Conservation (phyloP, 2,329 filamentous ascomycete species). For the Ophiostoma populinum region DNA sequence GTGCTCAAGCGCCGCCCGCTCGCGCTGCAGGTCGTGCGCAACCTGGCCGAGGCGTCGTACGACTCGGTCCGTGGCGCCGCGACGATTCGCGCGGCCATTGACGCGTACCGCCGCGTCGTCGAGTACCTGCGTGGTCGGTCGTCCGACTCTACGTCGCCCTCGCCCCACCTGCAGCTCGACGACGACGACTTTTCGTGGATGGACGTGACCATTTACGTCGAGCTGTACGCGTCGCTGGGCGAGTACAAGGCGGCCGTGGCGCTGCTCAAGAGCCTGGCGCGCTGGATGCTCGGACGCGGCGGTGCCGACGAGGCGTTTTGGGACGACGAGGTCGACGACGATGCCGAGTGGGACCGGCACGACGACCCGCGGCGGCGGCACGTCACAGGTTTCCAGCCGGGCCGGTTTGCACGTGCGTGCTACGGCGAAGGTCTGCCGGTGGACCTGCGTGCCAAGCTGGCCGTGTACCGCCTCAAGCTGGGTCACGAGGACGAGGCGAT, state of each 20-base stretch:
- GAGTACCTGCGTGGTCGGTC: constrained; percentile 18
- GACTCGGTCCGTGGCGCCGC: constrained; percentile 30
- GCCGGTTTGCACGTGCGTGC: constrained; percentile 30
- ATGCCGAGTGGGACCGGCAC: constrained; percentile 64
- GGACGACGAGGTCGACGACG: no score
- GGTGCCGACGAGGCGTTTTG: constrained; percentile 51
- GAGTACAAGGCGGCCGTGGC: constrained; percentile 48
- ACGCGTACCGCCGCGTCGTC: constrained; percentile 31
- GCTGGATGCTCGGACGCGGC: constrained; percentile 65
- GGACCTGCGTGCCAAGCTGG: constrained; percentile 71
- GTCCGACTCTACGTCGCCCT: constrained; percentile 11
- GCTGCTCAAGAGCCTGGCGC: constrained; percentile 52
- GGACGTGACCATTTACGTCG: constrained; percentile 70
- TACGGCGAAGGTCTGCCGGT: constrained; percentile 64
- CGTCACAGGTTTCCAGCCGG: constrained; percentile 42
- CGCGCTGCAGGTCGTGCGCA: constrained; percentile 36
- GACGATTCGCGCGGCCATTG: constrained; percentile 24
- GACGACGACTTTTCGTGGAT: constrained; percentile 46
- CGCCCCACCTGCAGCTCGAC: constrained; percentile 13
- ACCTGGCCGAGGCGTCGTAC: constrained; percentile 38
- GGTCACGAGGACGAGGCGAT: constrained; percentile 55
- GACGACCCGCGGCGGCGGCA: constrained; percentile 44
- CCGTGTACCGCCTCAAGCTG: constrained; percentile 61
- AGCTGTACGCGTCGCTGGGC: constrained; percentile 52
- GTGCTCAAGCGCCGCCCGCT: constrained; percentile 34